A percentile compares a stretch with the other conserved stretches of the same genome.
These are phyloP conservation scores for Fonsecaea nubica DNA, from an alignment of 2,329 filamentous ascomycete species.

Conservation along the genomic window DNA sequence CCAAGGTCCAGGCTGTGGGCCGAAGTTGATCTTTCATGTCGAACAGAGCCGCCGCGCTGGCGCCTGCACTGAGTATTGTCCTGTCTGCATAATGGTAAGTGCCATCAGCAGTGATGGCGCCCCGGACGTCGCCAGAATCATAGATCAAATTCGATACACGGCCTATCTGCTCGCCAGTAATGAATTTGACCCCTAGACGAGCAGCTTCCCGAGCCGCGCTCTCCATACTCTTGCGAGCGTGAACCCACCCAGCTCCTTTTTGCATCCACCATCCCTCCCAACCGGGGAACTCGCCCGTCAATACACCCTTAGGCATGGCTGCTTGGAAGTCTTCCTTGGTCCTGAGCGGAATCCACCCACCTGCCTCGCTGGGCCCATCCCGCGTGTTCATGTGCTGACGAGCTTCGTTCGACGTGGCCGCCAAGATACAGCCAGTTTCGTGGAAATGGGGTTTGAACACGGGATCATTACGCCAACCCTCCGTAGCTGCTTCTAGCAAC, in stretches of 20 bases:
- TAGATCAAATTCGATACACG: constrained; percentile 49
- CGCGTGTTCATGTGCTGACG: constrained; percentile 49
- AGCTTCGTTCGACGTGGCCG: constrained; percentile 51
- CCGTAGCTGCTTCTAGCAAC: constrained; percentile 15
- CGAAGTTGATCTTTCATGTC: constrained; percentile 55
- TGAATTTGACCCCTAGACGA: constrained; percentile 55
- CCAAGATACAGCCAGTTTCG: constrained; percentile 52
- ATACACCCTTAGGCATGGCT: constrained; percentile 60
- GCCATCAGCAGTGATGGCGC: constrained; percentile 50
- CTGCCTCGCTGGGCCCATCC: constrained; percentile 44
- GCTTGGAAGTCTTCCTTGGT: constrained; percentile 55
- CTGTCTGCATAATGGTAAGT: constrained; percentile 46
- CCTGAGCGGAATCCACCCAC: constrained; percentile 47
- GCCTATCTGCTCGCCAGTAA: constrained; percentile 51
- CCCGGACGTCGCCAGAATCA: constrained; percentile 47
- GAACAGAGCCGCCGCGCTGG: constrained; percentile 50
- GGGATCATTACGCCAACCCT: constrained; percentile 51
- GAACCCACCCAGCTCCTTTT: constrained; percentile 61
- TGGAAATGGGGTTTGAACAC: constrained; percentile 56
- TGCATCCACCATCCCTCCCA: constrained; percentile 54
- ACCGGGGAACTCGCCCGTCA: constrained; percentile 52
- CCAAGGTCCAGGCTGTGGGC: constrained; percentile 56
- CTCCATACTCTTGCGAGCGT: constrained; percentile 57
- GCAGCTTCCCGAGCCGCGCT: constrained; percentile 55
- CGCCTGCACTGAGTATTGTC: constrained; percentile 54